Conservation (phyloP, 2,329 filamentous ascomycete species). For the Phaeoacremonium minimum region DNA sequence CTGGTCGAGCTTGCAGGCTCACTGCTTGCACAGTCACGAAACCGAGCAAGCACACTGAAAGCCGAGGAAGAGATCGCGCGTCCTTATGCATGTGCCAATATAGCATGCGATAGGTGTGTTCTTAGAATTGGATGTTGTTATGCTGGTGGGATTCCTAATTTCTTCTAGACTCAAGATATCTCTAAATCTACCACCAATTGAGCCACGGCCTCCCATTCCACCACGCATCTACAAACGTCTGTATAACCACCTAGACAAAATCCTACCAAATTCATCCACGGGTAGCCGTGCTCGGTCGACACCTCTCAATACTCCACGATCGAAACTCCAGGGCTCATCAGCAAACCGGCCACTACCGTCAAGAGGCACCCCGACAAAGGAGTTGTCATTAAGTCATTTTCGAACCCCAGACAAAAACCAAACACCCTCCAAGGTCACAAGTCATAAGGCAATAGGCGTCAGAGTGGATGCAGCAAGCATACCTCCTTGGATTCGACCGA, state of each 20-base stretch:
- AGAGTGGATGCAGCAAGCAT: constrained; percentile 40
- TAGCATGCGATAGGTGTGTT: constrained; percentile 78
- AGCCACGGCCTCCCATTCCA: constrained; percentile 71
- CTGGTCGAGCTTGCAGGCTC: constrained; percentile 69
- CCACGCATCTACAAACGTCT: constrained; percentile 81
- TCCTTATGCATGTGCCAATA: constrained; percentile 77
- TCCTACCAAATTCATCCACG: constrained; percentile 46
- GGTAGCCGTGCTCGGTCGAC: constrained; percentile 20
- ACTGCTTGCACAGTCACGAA: constrained; percentile 75
- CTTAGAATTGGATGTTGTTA: neutral
- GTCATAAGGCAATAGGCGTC: too few relatives aligned
- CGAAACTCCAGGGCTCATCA: constrained; percentile 22
- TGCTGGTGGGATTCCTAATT: constrained; percentile 2
- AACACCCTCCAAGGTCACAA: constrained; percentile 23
- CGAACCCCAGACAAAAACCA: constrained; percentile 22
- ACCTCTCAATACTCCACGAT: constrained; percentile 24
- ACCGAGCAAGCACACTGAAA: constrained; percentile 72
- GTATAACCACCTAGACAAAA: constrained; percentile 73
- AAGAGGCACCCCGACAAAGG: constrained; percentile 21
- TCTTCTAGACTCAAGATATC: constrained; percentile 62
- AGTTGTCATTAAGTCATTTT: constrained; percentile 20
- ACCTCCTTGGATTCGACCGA: constrained; percentile 65
- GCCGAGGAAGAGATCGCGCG: constrained; percentile 85
- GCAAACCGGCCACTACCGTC: constrained; percentile 18
- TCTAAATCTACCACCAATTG: constrained; percentile 73